These are phyloP conservation scores for Cercospora nicotianae DNA, from an alignment of 2,329 filamentous ascomycete genomes.

Conservation along the genomic window DNA sequence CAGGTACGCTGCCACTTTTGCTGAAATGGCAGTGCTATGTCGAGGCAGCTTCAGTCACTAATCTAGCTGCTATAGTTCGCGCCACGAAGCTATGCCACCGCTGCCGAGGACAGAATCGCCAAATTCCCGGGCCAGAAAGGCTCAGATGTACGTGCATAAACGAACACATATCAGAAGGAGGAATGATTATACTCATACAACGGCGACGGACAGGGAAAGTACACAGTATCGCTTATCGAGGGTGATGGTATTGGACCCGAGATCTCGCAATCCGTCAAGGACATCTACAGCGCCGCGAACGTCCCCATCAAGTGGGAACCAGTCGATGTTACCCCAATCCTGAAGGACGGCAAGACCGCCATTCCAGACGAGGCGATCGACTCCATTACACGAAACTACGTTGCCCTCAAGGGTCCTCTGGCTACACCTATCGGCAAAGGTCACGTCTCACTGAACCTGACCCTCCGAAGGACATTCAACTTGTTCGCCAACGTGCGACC, in stretches of 20 bases:
- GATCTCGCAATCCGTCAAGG: conserved; percentile 96
- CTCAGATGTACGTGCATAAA: conserved; percentile 65
- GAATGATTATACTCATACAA: conserved; percentile 12
- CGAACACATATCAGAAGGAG: neutral
- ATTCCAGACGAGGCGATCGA: conserved; percentile 91
- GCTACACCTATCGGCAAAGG: conserved; percentile 98
- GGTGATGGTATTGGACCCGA: conserved; percentile 96
- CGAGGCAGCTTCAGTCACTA: conserved; percentile 7
- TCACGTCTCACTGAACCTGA: conserved; percentile 98
- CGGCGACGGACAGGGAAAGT: conserved; percentile 69
- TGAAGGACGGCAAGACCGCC: conserved; percentile 93
- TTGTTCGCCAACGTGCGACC: conserved; percentile 99
- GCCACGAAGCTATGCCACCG: conserved; percentile 39
- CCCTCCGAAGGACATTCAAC: conserved; percentile 98
- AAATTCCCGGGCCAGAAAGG: conserved; percentile 92
- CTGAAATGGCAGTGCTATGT: neutral
- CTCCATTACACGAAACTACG: conserved; percentile 92
- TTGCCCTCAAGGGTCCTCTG: conserved; percentile 96
- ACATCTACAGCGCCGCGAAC: conserved; percentile 94
- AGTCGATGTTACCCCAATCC: conserved; percentile 88
- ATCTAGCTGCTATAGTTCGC: conserved; percentile 17
- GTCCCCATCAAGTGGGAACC: conserved; percentile 98
- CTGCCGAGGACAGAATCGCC: conserved; percentile 69
- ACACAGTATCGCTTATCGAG: conserved; percentile 94
- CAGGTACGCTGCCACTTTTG: conserved; percentile 19